Conservation (phyloP, 2,329 filamentous ascomycete genomes). For the Xylaria sp. region DNA sequence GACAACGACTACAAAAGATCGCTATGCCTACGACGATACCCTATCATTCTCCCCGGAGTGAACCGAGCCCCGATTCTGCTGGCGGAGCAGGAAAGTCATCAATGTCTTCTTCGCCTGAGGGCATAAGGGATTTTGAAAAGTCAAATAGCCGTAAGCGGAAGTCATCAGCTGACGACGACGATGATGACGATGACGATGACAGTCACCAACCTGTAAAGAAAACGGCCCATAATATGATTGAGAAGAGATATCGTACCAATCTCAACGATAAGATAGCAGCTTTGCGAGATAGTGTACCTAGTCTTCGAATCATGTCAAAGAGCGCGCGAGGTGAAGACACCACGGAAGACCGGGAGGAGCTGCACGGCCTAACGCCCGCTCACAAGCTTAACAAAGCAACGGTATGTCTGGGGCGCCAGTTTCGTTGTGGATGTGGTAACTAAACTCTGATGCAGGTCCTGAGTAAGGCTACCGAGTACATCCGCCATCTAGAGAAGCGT, state of each 20-base stretch:
- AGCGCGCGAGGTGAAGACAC: slow-evolving; percentile 70
- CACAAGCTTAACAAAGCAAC: slow-evolving; percentile 99
- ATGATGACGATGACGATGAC: slow-evolving; percentile 64
- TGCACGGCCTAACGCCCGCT: slow-evolving; percentile 81
- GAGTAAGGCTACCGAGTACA: slow-evolving; percentile 96
- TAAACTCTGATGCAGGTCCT: slow-evolving; percentile 61
- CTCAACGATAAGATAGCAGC: slow-evolving; percentile 97
- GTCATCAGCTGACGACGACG: slow-evolving; percentile 62
- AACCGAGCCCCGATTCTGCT: slow-evolving; percentile 63
- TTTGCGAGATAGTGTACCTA: slow-evolving; percentile 88
- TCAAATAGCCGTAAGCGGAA: slow-evolving; percentile 69
- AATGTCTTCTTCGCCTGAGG: slow-evolving; percentile 69
- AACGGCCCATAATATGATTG: slow-evolving; percentile 97
- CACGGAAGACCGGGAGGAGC: slow-evolving; percentile 77
- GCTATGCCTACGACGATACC: slow-evolving; percentile 68
- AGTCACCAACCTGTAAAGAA: slow-evolving; percentile 73
- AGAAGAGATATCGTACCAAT: slow-evolving; percentile 95
- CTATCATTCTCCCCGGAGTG: slow-evolving; percentile 64
- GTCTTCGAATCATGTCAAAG: slow-evolving; percentile 82
- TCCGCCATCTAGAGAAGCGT: slow-evolving; percentile 88
- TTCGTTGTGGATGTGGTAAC: slow-evolving; percentile 12
- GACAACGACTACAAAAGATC: slow-evolving; percentile 66
- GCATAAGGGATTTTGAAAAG: slow-evolving; percentile 51
- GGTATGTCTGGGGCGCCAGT: slow-evolving; percentile 48
- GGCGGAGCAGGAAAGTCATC: slow-evolving; percentile 54